phyloP scores from a whole-genome alignment of 805 yeast genomes.

The Yarrowia deformans region DNA sequence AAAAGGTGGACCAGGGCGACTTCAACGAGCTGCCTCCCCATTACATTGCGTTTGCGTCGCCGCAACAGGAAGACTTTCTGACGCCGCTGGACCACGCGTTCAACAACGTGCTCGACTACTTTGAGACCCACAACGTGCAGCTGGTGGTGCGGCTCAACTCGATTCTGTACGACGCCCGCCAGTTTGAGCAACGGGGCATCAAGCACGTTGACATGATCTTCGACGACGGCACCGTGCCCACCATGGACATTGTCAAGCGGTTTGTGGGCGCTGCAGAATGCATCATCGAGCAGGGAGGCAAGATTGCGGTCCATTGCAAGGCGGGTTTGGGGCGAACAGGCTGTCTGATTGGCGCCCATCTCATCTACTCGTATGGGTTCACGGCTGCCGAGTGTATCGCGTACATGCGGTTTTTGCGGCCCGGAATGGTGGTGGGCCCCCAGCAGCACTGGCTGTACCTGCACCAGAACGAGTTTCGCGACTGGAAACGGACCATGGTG shows the following conservation, averaged over 20 bases:
- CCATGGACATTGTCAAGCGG: constrained; percentile 88
- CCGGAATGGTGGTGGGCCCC: constrained; percentile 99
- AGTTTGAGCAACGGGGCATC: constrained; percentile 82
- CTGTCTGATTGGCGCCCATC: constrained; percentile 95
- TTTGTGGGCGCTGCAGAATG: constrained; percentile 96
- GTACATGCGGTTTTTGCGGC: constrained; percentile 93
- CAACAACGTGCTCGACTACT: constrained; percentile 79
- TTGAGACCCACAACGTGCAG: constrained; percentile 74
- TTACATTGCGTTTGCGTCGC: constrained; percentile 97
- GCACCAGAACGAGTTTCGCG: constrained; percentile 94
- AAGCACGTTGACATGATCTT: constrained; percentile 94
- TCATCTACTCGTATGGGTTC: constrained; percentile 94
- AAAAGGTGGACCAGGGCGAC: constrained; percentile 96
- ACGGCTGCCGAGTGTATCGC: constrained; percentile 97
- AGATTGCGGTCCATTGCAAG: constrained; percentile 98
- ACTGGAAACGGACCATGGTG: constrained; percentile 93
- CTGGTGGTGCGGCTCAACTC: constrained; percentile 92
- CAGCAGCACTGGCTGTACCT: constrained; percentile 98
- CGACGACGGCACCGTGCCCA: constrained; percentile 98
- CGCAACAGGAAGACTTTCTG: constrained; percentile 58
- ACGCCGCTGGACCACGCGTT: constrained; percentile 54
- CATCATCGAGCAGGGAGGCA: constrained; percentile 82
- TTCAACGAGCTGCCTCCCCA: constrained; percentile 90
- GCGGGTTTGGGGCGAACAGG: constrained; percentile 99
- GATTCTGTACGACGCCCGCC: constrained; percentile 83